A percentile compares a stretch with the other conserved stretches of the same genome.
phyloP scores from a whole-genome alignment of 768 basidiomycete genomes.

The Tylopilus sp. region DNA sequence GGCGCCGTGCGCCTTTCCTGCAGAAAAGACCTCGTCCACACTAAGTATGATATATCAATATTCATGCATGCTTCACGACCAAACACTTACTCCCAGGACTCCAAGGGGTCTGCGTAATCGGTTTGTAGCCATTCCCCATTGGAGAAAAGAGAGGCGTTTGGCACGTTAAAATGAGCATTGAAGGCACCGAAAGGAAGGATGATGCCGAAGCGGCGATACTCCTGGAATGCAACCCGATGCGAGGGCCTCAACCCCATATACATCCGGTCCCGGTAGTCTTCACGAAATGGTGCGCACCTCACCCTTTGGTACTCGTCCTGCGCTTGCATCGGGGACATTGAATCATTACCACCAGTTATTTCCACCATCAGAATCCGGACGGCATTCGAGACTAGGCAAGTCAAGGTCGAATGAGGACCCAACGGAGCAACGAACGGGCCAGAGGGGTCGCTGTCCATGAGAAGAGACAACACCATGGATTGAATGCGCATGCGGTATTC shows the following conservation, averaged over 20 bases:
- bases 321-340: constrained; percentile 20
- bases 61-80: neutral
- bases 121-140: constrained; percentile 43
- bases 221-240: constrained; percentile 42
- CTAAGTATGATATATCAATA: constrained; percentile 22
- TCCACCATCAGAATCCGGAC: constrained; percentile 13
- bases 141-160: constrained; percentile 47
- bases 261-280: constrained; percentile 42
- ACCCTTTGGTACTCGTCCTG: constrained; percentile 33
- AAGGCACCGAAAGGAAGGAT: constrained; percentile 48
- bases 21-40: constrained; percentile 36
- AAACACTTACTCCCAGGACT: constrained; percentile 46
- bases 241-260: constrained; percentile 39
- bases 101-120: constrained; percentile 42
- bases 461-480: constrained; percentile 15
- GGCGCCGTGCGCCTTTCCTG: constrained; percentile 39
- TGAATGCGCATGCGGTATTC: constrained; percentile 28
- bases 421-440: constrained; percentile 7
- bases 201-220: constrained; percentile 40
- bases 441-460: constrained; percentile 3
- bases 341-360: constrained; percentile 11
- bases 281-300: constrained; percentile 34
- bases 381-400: constrained; percentile 8
- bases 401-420: constrained; percentile 16
- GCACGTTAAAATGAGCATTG: constrained; percentile 37